A percentile compares a stretch with the other conserved stretches of the same genome.
Conservation (phyloP, 169 alveolate species). For the Amoebophrya sp. region DNA sequence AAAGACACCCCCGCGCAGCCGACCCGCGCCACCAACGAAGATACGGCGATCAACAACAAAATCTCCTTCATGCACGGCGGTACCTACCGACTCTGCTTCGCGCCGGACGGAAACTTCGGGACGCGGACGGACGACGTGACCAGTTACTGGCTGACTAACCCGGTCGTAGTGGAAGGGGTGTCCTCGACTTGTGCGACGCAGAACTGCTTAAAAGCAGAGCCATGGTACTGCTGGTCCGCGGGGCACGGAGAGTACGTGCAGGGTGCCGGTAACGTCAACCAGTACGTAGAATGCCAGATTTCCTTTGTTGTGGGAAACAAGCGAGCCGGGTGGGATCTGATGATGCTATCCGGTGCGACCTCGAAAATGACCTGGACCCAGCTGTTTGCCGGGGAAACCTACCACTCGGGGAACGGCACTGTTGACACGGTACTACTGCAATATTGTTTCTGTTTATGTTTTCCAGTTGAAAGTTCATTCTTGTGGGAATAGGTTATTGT, state of each 20-base stretch:
- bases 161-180: constrained; percentile 9
- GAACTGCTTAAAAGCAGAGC: neutral
- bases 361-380: neutral
- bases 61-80: constrained; percentile 30
- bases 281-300: neutral
- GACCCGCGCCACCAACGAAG: neutral
- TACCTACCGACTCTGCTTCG: neutral
- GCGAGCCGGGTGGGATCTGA: neutral
- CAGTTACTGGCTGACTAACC: neutral
- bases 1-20: neutral
- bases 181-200: neutral
- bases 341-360: neutral
- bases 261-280: neutral
- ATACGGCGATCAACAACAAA: neutral
- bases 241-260: neutral
- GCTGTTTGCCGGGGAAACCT: neutral
- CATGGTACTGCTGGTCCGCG: constrained; percentile 30
- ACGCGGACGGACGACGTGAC: neutral
- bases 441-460: neutral
- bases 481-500: no score
- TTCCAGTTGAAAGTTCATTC: no score
- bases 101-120: constrained; percentile 24
- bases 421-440: neutral
- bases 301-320: neutral
- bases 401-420: neutral